phyloP scores from a whole-genome alignment of 176 grass and related monocot genomes.

The Melocanna baccifera region DNA sequence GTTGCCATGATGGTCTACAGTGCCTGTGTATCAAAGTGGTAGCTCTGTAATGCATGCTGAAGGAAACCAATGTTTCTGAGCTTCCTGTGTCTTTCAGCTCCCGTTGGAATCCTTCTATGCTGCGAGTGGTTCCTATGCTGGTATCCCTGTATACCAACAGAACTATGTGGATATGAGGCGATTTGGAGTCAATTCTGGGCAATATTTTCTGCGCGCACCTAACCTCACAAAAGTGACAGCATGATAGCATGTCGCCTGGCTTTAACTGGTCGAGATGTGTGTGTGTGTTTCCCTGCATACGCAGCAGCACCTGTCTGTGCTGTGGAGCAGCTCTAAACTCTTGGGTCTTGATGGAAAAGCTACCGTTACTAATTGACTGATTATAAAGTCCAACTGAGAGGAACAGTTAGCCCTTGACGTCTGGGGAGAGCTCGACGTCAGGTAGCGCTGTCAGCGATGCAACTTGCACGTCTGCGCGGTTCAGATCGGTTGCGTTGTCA shows the following conservation, averaged over 20 bases:
- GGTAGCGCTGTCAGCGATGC: not conserved
- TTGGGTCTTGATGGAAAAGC: not conserved
- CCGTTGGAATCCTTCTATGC: not conserved
- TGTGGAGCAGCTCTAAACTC: not conserved
- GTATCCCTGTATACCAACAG: not conserved
- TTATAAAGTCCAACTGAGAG: not conserved
- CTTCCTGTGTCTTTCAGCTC: not conserved
- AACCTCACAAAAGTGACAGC: slow-evolving; percentile 5
- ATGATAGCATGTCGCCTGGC: not conserved
- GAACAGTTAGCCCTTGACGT: not conserved
- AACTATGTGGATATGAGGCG: slow-evolving; percentile 1
- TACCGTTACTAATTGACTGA: not conserved
- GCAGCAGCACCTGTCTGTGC: not conserved
- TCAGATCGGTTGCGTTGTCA: not conserved
- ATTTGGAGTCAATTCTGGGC: not conserved
- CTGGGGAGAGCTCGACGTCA: not conserved
- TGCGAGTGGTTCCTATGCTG: not conserved
- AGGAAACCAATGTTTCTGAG: slow-evolving; percentile 4
- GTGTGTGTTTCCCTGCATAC: not conserved
- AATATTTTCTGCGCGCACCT: slow-evolving; percentile 10
- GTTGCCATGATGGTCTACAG: not conserved
- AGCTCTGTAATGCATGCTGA: not conserved
- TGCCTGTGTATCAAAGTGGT: not conserved
- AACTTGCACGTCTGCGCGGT: not conserved
- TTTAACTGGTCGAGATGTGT: not conserved